A percentile compares a stretch with the other conserved stretches of the same genome.
Conservation (phyloP, 2,329 filamentous ascomycete genomes). For the Chrysoporthe deuterocubensis region DNA sequence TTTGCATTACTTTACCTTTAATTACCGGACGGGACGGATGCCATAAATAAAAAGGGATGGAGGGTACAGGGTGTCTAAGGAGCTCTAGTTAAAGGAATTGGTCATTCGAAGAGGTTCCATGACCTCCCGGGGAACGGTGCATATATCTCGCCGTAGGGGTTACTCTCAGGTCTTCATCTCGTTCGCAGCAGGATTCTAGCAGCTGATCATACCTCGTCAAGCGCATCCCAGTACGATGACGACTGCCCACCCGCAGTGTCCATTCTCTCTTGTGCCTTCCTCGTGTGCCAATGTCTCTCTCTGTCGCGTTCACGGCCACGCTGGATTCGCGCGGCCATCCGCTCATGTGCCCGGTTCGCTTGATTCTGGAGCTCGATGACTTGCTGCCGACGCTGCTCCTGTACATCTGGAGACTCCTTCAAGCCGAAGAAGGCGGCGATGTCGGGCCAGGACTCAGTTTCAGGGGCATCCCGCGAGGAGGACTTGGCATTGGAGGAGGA, state of each 20-base stretch:
- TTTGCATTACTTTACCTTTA: too few species aligned
- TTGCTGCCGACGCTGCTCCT: not conserved
- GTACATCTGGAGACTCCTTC: not conserved
- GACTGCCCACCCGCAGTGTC: not conserved
- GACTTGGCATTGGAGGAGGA: not conserved
- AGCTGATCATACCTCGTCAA: not conserved
- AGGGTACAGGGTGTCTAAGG: too few species aligned
- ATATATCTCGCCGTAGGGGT: too few species aligned
- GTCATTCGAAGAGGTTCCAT: too few species aligned
- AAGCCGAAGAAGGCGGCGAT: not conserved
- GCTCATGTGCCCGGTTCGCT: not conserved
- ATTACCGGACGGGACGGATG: too few species aligned
- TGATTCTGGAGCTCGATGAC: not conserved
- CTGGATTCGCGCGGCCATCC: conserved; percentile 11
- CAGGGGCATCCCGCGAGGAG: not conserved
- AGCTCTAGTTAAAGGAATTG: too few species aligned
- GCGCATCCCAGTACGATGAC: not conserved
- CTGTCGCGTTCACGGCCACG: conserved; percentile 15
- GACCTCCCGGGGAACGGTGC: too few species aligned
- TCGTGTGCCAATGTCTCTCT: conserved; percentile 13
- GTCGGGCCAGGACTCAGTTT: not conserved
- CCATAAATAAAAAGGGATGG: too few species aligned
- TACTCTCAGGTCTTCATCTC: not conserved
- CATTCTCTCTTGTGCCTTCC: conserved; percentile 7
- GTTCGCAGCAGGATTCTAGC: not conserved